Conservation (phyloP, 148 eudicot genomes). For the Rhododendron griersonianum region DNA sequence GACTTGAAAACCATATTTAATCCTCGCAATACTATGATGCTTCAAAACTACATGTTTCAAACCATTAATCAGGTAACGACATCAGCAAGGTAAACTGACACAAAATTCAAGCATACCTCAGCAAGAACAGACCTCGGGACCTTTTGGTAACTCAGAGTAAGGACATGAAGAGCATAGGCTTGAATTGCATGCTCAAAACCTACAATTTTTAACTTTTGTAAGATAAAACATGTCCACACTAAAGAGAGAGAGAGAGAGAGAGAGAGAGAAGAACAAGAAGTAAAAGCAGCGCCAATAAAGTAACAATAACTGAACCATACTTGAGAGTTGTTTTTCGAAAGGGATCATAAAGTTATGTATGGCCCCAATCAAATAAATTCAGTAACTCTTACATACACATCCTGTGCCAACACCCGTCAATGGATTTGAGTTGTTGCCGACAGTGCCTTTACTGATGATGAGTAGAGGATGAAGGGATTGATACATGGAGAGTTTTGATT, state of each 20-base stretch:
- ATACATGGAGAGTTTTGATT: background rate
- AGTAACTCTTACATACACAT: background rate
- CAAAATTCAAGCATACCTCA: slow-evolving; percentile 50
- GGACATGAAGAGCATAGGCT: slow-evolving; percentile 81
- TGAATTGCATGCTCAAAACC: slow-evolving; percentile 98
- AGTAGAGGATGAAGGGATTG: background rate
- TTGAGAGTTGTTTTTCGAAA: background rate
- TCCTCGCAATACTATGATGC: background rate
- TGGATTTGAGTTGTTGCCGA: background rate
- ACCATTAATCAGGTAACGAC: background rate
- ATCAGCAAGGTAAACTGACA: background rate
- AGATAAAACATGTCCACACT: background rate
- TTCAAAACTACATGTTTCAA: background rate
- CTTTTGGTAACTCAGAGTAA: slow-evolving; percentile 74
- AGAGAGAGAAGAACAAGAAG: background rate
- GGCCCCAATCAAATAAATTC: background rate
- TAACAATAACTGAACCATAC: background rate
- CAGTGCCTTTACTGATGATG: background rate
- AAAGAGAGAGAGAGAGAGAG: background rate
- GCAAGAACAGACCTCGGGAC: slow-evolving; percentile 81
- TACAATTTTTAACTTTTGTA: slow-evolving; percentile 19
- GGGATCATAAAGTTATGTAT: background rate
- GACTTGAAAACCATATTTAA: background rate
- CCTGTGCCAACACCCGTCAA: background rate
- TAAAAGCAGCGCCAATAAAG: background rate